phyloP scores from a whole-genome alignment of 108 stramenopile genomes.

The Cylindrotheca fusiformis region DNA sequence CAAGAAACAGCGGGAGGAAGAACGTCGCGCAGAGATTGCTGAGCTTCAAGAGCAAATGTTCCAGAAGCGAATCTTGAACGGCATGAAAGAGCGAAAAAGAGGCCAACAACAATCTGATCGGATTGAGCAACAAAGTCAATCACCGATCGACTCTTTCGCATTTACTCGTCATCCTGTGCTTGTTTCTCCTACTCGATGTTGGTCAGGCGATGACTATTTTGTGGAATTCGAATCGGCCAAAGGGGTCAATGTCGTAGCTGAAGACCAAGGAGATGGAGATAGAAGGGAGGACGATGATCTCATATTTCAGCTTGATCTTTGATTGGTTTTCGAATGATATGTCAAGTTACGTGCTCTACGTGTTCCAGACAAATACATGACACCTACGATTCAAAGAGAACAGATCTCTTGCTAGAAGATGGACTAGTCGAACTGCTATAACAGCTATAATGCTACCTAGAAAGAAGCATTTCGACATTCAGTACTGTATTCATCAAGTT shows the following conservation, averaged over 20 bases:
- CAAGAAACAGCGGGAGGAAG: conserved; percentile 1
- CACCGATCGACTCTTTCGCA: background rate
- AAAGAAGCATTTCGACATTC: background rate
- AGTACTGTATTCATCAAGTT: background rate
- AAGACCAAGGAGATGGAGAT: background rate
- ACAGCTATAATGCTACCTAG: background rate
- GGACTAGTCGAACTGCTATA: background rate
- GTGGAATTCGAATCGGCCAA: background rate
- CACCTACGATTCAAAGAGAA: background rate
- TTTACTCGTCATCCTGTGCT: background rate
- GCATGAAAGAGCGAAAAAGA: conserved; percentile 12
- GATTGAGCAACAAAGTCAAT: background rate
- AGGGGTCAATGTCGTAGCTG: background rate
- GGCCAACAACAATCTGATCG: too few relatives aligned
- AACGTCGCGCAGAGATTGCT: background rate
- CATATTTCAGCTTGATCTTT: background rate
- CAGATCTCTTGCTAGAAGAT: background rate
- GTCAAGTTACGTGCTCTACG: background rate
- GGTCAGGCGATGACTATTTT: background rate
- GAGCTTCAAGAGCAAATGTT: conserved; percentile 12
- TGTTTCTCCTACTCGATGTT: background rate
- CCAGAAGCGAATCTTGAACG: conserved; percentile 11
- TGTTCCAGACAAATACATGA: background rate
- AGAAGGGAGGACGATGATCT: background rate
- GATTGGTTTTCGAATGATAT: background rate